Conservation (phyloP, 805 yeast genomes). For the Lipomyces lipofer region DNA sequence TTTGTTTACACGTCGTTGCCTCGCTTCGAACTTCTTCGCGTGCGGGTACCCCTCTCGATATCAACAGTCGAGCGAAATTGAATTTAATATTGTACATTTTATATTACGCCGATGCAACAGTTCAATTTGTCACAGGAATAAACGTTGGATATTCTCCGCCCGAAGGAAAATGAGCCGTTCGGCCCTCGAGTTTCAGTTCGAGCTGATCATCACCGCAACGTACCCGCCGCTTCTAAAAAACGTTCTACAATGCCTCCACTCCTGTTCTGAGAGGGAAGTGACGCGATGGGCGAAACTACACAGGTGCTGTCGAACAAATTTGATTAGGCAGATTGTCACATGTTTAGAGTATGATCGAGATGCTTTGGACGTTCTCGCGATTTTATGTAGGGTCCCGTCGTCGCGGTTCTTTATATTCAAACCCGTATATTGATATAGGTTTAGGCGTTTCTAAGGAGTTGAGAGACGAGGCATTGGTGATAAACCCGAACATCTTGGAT, state of each 20-base stretch:
- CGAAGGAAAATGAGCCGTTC: too few species aligned
- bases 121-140: too few species aligned
- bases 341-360: constrained; percentile 3
- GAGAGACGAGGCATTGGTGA: neutral
- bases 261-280: neutral
- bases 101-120: too few species aligned
- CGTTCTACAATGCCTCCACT: neutral
- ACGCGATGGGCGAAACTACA: constrained; percentile 5
- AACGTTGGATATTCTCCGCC: too few species aligned
- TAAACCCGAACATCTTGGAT: neutral
- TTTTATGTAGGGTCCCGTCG: neutral
- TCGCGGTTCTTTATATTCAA: neutral
- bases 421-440: neutral
- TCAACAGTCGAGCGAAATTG: too few species aligned
- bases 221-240: neutral
- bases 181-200: neutral
- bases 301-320: neutral
- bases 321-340: neutral
- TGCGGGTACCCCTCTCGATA: too few species aligned
- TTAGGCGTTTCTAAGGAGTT: neutral
- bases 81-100: too few species aligned
- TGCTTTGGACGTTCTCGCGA: neutral
- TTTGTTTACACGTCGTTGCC: too few species aligned
- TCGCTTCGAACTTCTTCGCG: too few species aligned
- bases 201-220: neutral